These are phyloP conservation scores for Ophiocordyceps camponoti-saundersi DNA, from an alignment of 2,329 filamentous ascomycete species.

Conservation along the genomic window DNA sequence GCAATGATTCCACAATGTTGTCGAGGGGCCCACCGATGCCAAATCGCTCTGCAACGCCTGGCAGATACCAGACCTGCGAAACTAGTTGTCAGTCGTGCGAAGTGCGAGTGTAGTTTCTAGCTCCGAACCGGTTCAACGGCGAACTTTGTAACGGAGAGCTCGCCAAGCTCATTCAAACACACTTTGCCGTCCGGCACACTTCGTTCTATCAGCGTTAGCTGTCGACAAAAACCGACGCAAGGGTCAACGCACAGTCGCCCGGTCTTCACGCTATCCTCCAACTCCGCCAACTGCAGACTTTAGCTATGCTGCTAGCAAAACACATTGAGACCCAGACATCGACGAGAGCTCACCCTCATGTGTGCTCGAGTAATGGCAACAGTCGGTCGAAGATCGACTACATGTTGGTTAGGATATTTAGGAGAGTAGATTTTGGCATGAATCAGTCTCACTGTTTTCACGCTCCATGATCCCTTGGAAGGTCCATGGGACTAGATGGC, in stretches of 20 bases:
- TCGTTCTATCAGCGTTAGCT: not conserved
- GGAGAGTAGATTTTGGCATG: not conserved
- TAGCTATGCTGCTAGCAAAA: not conserved
- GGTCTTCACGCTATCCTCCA: conserved; percentile 70
- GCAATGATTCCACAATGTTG: not conserved
- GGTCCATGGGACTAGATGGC: conserved; percentile 71
- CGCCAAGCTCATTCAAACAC: conserved; percentile 69
- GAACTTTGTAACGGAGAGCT: conserved; percentile 88
- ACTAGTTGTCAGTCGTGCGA: not conserved
- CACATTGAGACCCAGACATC: not conserved
- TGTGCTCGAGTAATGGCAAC: conserved; percentile 86
- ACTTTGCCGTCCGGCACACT: conserved; percentile 69
- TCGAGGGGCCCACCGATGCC: conserved; percentile 48
- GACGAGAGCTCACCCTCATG: conserved; percentile 44
- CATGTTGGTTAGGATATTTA: conserved; percentile 1
- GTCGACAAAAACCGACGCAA: too few relatives aligned
- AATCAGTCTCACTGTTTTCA: conserved; percentile 37
- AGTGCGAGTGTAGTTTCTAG: conserved; percentile 3
- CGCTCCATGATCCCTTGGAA: conserved; percentile 65
- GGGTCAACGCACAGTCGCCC: conserved; percentile 46
- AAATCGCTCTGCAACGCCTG: conserved; percentile 80
- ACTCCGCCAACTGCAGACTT: conserved; percentile 54
- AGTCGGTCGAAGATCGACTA: conserved; percentile 71
- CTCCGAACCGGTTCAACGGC: conserved; percentile 73
- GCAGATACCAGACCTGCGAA: conserved; percentile 56